These are phyloP conservation scores for Phalaenopsis hybrid DNA, from an alignment of 116 monocot genomes.

Conservation along the genomic window DNA sequence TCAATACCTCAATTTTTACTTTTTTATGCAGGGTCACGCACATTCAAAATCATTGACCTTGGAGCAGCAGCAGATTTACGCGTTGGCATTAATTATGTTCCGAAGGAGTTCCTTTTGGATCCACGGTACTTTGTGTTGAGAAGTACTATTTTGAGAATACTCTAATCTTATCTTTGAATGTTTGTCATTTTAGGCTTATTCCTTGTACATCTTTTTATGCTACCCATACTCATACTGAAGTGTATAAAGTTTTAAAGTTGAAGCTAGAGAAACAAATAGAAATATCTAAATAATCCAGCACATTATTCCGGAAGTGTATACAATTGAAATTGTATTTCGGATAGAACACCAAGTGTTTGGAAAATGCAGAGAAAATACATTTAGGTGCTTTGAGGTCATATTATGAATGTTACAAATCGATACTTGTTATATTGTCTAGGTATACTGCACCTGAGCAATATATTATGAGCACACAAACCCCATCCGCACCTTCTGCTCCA, in stretches of 20 bases:
- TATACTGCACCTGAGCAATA: slow-evolving; percentile 97
- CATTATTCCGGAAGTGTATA: neutral
- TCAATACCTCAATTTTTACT: neutral
- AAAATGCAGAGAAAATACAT: neutral
- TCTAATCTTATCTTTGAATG: neutral
- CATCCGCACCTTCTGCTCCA: slow-evolving; percentile 94
- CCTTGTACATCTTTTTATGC: too few relatives aligned
- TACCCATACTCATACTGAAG: too few relatives aligned
- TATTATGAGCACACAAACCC: slow-evolving; percentile 98
- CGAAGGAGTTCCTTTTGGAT: slow-evolving; percentile 92
- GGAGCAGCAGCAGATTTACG: slow-evolving; percentile 91
- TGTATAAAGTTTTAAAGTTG: neutral
- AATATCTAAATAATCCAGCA: neutral
- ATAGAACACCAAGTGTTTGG: neutral
- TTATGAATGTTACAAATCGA: neutral
- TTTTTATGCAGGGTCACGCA: slow-evolving; percentile 41
- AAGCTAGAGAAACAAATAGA: neutral
- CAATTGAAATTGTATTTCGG: neutral
- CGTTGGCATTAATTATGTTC: slow-evolving; percentile 93
- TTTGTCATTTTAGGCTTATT: too few relatives aligned
- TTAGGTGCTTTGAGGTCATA: neutral
- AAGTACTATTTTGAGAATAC: neutral
- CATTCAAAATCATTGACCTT: slow-evolving; percentile 96
- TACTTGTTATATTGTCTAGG: slow-evolving; percentile 21
- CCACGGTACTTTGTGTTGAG: slow-evolving; percentile 48